Evolutionary conservation across 2,329 filamentous ascomycete species (phyloP).

Genomic region (Aspergillus oerlinghausenensis): DNA sequence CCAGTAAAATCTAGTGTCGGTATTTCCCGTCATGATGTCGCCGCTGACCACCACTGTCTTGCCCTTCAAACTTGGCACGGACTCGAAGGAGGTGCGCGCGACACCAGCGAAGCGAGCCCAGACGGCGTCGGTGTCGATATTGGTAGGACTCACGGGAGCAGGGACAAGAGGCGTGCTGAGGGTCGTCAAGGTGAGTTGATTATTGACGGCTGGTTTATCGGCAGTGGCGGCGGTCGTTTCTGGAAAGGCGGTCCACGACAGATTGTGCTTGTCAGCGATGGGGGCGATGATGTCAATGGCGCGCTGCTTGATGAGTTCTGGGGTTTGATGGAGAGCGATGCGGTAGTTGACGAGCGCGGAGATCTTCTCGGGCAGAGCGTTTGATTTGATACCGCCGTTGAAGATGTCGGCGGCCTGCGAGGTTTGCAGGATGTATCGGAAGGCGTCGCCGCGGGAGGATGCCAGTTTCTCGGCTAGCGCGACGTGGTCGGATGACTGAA

Average conservation of each 20-base stretch:
- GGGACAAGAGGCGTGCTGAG: constrained; percentile 26
- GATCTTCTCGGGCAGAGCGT: constrained; percentile 54
- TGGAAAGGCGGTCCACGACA: constrained; percentile 47
- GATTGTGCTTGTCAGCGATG: constrained; percentile 46
- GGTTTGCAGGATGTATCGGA: constrained; percentile 54
- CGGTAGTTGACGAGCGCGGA: constrained; percentile 53
- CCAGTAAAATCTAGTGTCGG: constrained; percentile 53
- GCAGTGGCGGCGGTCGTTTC: constrained; percentile 9
- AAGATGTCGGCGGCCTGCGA: constrained; percentile 55
- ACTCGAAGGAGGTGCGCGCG: constrained; percentile 38
- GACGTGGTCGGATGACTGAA: constrained; percentile 46
- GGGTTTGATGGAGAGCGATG: constrained; percentile 52
- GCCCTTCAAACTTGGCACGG: constrained; percentile 21
- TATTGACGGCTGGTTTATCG: constrained; percentile 14
- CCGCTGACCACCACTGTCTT: constrained; percentile 40
- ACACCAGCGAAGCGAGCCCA: constrained; percentile 38
- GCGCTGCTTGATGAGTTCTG: constrained; percentile 44
- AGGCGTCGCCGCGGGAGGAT: constrained; percentile 35
- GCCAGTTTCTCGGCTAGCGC: constrained; percentile 36
- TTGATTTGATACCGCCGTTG: constrained; percentile 54
- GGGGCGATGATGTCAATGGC: constrained; percentile 44
- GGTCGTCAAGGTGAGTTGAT: constrained; percentile 28
- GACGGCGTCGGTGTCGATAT: constrained; percentile 24
- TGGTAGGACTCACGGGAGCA: constrained; percentile 32
- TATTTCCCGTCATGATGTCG: constrained; percentile 51